phyloP scores from a whole-genome alignment of 2,329 filamentous ascomycete species.

The Didymella sp. region DNA sequence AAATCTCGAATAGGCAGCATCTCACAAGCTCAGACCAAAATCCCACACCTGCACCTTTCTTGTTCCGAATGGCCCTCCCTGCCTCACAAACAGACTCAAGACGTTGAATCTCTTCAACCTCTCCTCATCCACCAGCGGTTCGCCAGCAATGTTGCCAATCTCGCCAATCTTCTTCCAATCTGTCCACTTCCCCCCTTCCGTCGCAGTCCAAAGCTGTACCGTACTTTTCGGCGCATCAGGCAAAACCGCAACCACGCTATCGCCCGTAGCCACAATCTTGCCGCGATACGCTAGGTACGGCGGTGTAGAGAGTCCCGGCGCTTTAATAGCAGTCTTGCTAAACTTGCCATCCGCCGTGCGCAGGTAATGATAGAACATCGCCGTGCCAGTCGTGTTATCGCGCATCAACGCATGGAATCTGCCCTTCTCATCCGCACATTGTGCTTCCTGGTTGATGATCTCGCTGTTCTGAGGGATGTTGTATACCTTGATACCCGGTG shows the following conservation, averaged over 20 bases:
- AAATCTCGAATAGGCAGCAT: not conserved
- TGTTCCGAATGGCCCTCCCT: constrained; percentile 43
- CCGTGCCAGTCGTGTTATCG: constrained; percentile 46
- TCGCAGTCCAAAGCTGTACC: constrained; percentile 40
- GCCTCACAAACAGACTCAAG: constrained; percentile 45
- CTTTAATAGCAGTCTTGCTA: constrained; percentile 42
- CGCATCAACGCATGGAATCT: constrained; percentile 60
- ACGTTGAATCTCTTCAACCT: constrained; percentile 33
- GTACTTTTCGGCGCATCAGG: constrained; percentile 42
- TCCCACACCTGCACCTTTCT: constrained; percentile 48
- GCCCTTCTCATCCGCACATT: constrained; percentile 55
- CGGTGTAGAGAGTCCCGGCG: constrained; percentile 36
- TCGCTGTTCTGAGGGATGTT: constrained; percentile 56
- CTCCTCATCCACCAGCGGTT: constrained; percentile 44
- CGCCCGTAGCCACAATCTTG: constrained; percentile 38
- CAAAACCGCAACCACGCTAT: constrained; percentile 40
- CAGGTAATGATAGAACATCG: constrained; percentile 45
- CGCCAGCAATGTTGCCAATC: constrained; percentile 41
- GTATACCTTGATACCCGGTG: constrained; percentile 54
- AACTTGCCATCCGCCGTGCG: constrained; percentile 38
- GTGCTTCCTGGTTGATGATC: constrained; percentile 60
- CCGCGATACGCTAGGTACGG: constrained; percentile 45
- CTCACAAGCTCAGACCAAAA: constrained; percentile 26
- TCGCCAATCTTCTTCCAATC: constrained; percentile 44
- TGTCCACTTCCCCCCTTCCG: constrained; percentile 33